A percentile compares a stretch with the other conserved stretches of the same genome.
Conservation (phyloP, 345 rosid genomes). For the Gossypium raimondii region DNA sequence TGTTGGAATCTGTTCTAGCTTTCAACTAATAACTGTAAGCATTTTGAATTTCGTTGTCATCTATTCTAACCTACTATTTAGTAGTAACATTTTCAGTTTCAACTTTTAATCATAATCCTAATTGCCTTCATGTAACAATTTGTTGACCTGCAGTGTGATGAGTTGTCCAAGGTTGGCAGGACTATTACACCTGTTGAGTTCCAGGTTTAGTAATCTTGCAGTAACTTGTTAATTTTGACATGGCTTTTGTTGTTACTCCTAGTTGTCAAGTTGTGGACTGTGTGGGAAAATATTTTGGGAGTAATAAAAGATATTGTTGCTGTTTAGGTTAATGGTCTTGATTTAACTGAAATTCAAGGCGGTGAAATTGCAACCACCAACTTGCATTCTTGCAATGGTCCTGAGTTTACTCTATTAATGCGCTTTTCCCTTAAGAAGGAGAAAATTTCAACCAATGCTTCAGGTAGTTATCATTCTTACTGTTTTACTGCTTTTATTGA, state of each 20-base stretch:
- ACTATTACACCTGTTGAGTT: conserved; percentile 55
- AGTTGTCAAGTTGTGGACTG: background rate
- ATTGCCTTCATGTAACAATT: background rate
- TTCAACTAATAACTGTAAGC: background rate
- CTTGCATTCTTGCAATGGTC: conserved; percentile 61
- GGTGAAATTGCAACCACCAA: conserved; percentile 64
- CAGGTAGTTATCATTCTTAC: conserved; percentile 17
- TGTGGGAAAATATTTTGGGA: background rate
- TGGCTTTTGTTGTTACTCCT: background rate
- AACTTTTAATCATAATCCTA: background rate
- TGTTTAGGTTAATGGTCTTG: conserved; percentile 53
- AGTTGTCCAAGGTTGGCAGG: conserved; percentile 40
- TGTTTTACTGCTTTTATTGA: background rate
- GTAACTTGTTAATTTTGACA: background rate
- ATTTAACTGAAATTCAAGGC: conserved; percentile 56
- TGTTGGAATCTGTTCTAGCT: background rate
- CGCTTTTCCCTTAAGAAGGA: conserved; percentile 27
- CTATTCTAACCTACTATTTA: background rate
- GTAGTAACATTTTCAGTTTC: background rate
- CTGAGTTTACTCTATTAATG: conserved; percentile 48
- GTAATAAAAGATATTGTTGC: background rate
- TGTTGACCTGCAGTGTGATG: conserved; percentile 55
- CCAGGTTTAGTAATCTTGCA: conserved; percentile 32
- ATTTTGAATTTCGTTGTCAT: background rate
- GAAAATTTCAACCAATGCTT: conserved; percentile 1